Evolutionary conservation across 257 asterid species (phyloP).

Genomic region (Verbascum thapsus): DNA sequence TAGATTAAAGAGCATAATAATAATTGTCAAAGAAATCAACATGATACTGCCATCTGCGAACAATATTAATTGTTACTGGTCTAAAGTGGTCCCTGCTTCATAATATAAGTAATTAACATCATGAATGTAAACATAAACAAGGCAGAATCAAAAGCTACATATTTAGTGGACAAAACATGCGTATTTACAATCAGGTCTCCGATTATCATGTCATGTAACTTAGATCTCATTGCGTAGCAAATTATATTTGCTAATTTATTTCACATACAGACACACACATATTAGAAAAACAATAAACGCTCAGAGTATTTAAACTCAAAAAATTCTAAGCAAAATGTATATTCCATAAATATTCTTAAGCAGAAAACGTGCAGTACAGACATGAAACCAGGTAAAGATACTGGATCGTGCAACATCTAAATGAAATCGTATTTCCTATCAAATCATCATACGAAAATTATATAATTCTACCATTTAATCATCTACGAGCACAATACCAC

Average conservation of each 20-base stretch:
- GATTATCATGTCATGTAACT: constrained; percentile 8
- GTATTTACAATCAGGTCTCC: not conserved
- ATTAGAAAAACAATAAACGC: not conserved
- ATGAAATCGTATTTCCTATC: not conserved
- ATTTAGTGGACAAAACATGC: not conserved
- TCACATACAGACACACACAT: not conserved
- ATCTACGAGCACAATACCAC: not conserved
- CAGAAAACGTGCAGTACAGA: not conserved
- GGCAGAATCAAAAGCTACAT: constrained; percentile 1
- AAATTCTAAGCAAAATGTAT: not conserved
- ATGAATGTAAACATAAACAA: no score
- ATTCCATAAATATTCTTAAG: not conserved
- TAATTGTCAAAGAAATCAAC: constrained; percentile 2
- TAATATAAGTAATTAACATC: not conserved
- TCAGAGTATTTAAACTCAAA: not conserved
- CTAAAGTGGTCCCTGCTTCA: constrained; percentile 23
- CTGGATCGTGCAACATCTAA: constrained; percentile 15
- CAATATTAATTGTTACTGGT: not conserved
- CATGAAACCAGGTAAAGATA: constrained; percentile 1
- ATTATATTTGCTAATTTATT: no score
- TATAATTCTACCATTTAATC: not conserved
- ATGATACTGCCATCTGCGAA: not conserved
- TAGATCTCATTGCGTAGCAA: constrained; percentile 17
- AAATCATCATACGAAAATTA: constrained; percentile 17
- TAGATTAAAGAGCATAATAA: constrained; percentile 24